Evolutionary conservation across 352 stramenopile genomes (phyloP).

Genomic region (Phytophthora niederhauseri): DNA sequence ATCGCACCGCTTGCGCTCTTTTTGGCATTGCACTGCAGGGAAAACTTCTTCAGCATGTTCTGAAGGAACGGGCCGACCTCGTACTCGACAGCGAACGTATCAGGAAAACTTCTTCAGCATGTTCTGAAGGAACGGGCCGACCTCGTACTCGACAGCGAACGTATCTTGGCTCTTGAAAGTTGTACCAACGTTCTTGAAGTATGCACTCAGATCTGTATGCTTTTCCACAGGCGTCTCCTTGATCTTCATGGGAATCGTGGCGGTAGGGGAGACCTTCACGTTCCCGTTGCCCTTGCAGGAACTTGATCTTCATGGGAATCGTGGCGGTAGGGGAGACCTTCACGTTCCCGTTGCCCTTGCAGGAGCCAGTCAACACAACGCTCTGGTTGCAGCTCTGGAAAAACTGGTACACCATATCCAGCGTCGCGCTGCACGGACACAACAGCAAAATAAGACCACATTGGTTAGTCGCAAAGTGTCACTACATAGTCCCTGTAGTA

Average conservation of each 20-base stretch:
- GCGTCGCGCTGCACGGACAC: conserved; percentile 41
- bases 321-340: conserved; percentile 39
- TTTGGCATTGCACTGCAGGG: conserved; percentile 44
- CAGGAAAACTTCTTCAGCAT: conserved; percentile 61
- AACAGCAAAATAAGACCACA: conserved; percentile 4
- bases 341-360: conserved; percentile 23
- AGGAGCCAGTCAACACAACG: conserved; percentile 39
- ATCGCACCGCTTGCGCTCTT: conserved; percentile 39
- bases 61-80: conserved; percentile 65
- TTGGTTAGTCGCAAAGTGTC: background rate
- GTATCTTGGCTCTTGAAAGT: conserved; percentile 44
- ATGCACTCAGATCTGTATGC: conserved; percentile 31
- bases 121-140: conserved; percentile 60
- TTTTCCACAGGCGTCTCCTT: conserved; percentile 38
- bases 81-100: conserved; percentile 58
- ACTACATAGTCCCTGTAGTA: background rate
- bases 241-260: conserved; percentile 44
- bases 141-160: conserved; percentile 63
- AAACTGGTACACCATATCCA: conserved; percentile 70
- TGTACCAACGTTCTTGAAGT: conserved; percentile 42
- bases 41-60: conserved; percentile 61
- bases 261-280: conserved; percentile 35
- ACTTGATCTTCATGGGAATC: conserved; percentile 45
- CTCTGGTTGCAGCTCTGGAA: conserved; percentile 63
- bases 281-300: conserved; percentile 32